phyloP scores from a whole-genome alignment of 2,329 filamentous ascomycete species.

The Cercospora sp. region DNA sequence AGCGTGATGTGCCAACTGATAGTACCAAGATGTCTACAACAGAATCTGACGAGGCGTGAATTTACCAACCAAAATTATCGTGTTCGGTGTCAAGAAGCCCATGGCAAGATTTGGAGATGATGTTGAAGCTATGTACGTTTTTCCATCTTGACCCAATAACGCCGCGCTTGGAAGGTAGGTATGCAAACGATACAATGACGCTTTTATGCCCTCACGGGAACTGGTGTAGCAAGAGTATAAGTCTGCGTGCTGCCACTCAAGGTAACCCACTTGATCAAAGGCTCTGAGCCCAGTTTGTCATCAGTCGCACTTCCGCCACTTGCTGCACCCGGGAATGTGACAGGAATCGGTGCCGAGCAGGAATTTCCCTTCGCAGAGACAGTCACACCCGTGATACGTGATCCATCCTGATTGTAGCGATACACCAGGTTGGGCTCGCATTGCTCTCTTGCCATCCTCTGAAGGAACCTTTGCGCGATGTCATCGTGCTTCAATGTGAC shows the following conservation, averaged over 20 bases:
- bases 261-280: constrained; percentile 16
- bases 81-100: too few relatives aligned
- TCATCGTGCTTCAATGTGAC: constrained; percentile 16
- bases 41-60: too few relatives aligned
- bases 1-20: too few relatives aligned
- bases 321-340: constrained; percentile 16
- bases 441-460: constrained; percentile 9
- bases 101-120: background rate
- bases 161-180: background rate
- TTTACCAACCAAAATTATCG: too few relatives aligned
- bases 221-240: constrained; percentile 5
- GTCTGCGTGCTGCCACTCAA: constrained; percentile 11
- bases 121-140: background rate
- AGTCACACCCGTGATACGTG: constrained; percentile 3
- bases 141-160: background rate
- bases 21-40: too few relatives aligned
- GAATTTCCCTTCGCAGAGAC: constrained; percentile 8
- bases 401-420: background rate
- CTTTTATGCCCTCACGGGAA: constrained; percentile 10
- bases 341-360: constrained; percentile 12
- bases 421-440: constrained; percentile 8
- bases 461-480: constrained; percentile 6
- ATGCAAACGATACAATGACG: background rate
- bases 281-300: constrained; percentile 13
- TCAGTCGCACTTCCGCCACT: constrained; percentile 8